Evolutionary conservation across 2,329 filamentous ascomycete species (phyloP).

Genomic region (Leptographium lundbergii): DNA sequence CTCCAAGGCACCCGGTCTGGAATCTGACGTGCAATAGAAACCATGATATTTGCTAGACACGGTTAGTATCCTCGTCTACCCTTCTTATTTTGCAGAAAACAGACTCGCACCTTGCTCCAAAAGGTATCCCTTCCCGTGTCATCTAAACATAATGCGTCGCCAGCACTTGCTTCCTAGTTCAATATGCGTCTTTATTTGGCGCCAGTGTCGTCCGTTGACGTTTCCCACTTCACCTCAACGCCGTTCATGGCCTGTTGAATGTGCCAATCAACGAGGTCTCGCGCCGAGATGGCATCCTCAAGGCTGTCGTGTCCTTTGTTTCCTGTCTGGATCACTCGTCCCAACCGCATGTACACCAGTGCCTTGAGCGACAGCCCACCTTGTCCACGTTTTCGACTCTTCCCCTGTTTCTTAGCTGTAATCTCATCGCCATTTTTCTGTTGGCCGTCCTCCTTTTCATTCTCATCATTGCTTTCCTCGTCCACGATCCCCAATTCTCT

Average conservation of each 20-base stretch:
- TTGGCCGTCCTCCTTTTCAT: background rate
- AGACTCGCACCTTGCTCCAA: too few species aligned
- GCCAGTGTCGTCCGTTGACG: background rate
- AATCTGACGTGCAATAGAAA: too few species aligned
- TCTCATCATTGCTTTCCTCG: background rate
- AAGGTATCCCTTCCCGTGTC: too few species aligned
- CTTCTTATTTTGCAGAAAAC: too few species aligned
- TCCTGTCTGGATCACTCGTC: background rate
- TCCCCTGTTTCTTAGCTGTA: background rate
- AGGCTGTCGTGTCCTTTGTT: background rate
- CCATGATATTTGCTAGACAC: too few species aligned
- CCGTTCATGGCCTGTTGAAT: slow-evolving; percentile 8
- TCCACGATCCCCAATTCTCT: background rate
- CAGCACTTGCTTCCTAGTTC: background rate
- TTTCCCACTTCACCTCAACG: background rate
- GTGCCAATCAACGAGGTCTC: background rate
- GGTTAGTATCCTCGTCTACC: too few species aligned
- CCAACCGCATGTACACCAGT: background rate
- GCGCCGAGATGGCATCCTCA: background rate
- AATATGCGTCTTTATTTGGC: background rate
- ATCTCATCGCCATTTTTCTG: background rate
- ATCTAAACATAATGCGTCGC: too few species aligned
- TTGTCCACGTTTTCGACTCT: background rate
- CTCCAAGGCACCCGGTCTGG: too few species aligned
- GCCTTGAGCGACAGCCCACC: background rate